Base-by-base conservation (phyloP, 1,139 yeast genomes). In the Pichia sp. region DNA sequence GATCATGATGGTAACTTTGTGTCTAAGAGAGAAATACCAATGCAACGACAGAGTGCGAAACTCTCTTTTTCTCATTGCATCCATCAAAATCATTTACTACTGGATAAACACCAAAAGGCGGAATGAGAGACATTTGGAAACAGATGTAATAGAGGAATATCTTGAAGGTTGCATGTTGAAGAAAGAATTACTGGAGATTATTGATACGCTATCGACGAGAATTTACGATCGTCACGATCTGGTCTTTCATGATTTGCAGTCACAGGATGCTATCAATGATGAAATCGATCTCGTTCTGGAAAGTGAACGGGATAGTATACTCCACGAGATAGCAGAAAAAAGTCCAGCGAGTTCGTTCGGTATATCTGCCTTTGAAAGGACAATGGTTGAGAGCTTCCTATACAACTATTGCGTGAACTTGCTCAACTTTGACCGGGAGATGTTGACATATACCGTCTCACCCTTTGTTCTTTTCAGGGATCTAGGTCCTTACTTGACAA, bases 401-500 rank as follows among this genome's bases (percentile, higher is more conserved):
- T 53, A 46, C 39, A 55, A 55, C 32, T 55, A 52, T 40, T 46
- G 55, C 1, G 45, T 47, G n/a, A 47, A 42, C 10, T 37, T 53
- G 12, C 41, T 58, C 3, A 50, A 49, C 8, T 52, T 56, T 29
- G 53, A 53, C 22, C 44, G 41, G 29, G 29, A 32, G 12, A 43
- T 45, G 4, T 20, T 52, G 2, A 37, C 45, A 2, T 40, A 41
- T 25, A 33, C 53, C 16, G 49, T 53, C 6, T 55, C 59, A 3
- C 60, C 61, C 8, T 56, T 52, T 41, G 48, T 49, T n/a, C 46
- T 56, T 2, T 56, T 48, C 32, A 45, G 45, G 4, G 40, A 43
- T 16, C 41, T 55, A 27, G 38, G 46, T 14, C 47, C 44, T 8
- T 41, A 42, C 12, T 35, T 54, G 13, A 41, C 36, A 6, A 42